Evolutionary conservation across 1,139 yeast species (phyloP), one percentile per base, ranked within the genome.

Genomic region (Hemisphaericaspora xylofermentans): DNA sequence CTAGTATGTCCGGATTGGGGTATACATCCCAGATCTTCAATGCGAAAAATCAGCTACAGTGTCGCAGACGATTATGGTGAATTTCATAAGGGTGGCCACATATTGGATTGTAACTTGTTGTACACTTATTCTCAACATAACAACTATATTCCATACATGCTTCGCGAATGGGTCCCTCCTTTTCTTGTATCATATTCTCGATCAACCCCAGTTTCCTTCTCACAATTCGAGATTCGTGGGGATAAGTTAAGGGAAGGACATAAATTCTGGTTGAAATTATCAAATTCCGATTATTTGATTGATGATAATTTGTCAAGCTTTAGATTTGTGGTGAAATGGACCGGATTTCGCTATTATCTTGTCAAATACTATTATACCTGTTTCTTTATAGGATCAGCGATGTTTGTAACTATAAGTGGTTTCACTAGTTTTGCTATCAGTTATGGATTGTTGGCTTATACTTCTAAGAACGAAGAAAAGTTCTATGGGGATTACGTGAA

Each of bases 311-410:
- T 29, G 4, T 50, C 54, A 2, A 45, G 35, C 35, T 40, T 60
- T 24, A 51, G 52, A 26, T 51, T 61, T 33, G 52, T 47, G 16
- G 55, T 64, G 9, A 63, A 72, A 38, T 79, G 82, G 75, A 62
- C 60, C 15, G 91, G 91, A 0, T 57, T 84, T 37, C 62, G 87
- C 28, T 80, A 74, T 56, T 74, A 79, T 45, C 56, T 84, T 56
- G 74, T 72, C 41, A 65, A 73, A 38, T 76, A 80, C 54, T 76
- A 74, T 42, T 53, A 64, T 13, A 41, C 66, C 0, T 70, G 78
- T 38, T 71, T 80, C 43, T n/a, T 75, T 1, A 30, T 75, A 8
- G 88, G 88, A 1, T 74, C 76, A 1, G 43, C 58, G 0, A 25
- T 68, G 1, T 74, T 82, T 48, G 82, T 86, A 82, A 41, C 45